A percentile compares a stretch with the other conserved stretches of the same genome.
Evolutionary conservation across 1,139 yeast species (phyloP).

Genomic region (Yamadazyma trypodendri): DNA sequence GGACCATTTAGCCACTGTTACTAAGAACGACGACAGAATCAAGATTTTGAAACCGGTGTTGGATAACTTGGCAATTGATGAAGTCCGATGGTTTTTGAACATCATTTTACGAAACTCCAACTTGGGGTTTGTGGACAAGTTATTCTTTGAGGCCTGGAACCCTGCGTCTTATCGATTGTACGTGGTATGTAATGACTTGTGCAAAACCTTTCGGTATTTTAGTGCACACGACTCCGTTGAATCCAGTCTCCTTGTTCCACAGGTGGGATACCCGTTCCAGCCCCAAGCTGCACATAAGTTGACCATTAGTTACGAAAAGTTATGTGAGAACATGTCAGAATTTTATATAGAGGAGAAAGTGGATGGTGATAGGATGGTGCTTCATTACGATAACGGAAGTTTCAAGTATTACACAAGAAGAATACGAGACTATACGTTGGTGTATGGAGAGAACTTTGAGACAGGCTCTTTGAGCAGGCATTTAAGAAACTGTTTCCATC

Average conservation of each 20-base stretch:
- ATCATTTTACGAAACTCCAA: conserved; percentile 61
- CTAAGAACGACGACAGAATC: conserved; percentile 35
- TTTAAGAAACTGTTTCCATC: conserved; percentile 44
- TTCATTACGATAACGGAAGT: conserved; percentile 52
- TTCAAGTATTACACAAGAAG: conserved; percentile 68
- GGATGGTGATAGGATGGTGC: conserved; percentile 87
- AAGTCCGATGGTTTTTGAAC: conserved; percentile 68
- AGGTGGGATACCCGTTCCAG: conserved; percentile 55
- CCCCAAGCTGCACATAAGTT: conserved; percentile 71
- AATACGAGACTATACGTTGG: conserved; percentile 68
- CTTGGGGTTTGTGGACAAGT: conserved; percentile 59
- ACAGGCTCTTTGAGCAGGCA: conserved; percentile 64
- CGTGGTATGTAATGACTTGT: conserved; percentile 66
- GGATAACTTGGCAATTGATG: conserved; percentile 58
- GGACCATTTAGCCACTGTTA: conserved; percentile 45
- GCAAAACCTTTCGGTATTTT: conserved; percentile 59
- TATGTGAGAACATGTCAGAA: conserved; percentile 43
- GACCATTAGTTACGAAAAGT: conserved; percentile 44
- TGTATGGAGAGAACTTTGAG: conserved; percentile 65
- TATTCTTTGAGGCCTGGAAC: conserved; percentile 71
- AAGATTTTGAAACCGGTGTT: conserved; percentile 49
- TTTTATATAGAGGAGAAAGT: conserved; percentile 86
- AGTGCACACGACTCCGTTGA: conserved; percentile 25
- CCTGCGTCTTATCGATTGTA: conserved; percentile 71
- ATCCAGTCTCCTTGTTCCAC: conserved; percentile 44